These are phyloP conservation scores for Takashimella tepidaria DNA, from an alignment of 1,284 basidiomycete genomes.

Conservation along the genomic window DNA sequence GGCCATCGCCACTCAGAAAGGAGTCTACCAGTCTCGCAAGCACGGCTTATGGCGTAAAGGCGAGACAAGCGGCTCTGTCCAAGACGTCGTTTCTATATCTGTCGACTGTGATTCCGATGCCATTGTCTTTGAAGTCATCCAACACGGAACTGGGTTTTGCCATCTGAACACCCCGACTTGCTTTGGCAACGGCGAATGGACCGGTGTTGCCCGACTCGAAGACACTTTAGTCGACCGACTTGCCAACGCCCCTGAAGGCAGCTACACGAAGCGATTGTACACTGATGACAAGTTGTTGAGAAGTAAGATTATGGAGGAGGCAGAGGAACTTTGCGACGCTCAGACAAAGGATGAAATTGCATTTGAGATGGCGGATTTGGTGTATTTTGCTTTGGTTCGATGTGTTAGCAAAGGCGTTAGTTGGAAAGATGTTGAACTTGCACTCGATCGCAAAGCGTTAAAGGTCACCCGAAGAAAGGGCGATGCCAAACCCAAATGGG, in stretches of 20 bases:
- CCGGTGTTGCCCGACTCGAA: slow-evolving; percentile 78
- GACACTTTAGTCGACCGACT: slow-evolving; percentile 70
- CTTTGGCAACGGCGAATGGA: slow-evolving; percentile 57
- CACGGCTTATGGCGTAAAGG: slow-evolving; percentile 97
- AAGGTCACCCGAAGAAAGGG: slow-evolving; percentile 85
- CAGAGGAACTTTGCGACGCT: slow-evolving; percentile 88
- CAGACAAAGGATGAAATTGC: slow-evolving; percentile 77
- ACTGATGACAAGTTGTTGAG: slow-evolving; percentile 72
- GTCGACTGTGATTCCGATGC: slow-evolving; percentile 92
- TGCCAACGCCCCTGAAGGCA: slow-evolving; percentile 74
- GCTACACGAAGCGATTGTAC: slow-evolving; percentile 88
- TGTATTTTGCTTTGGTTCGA: slow-evolving; percentile 89
- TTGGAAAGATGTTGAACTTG: slow-evolving; percentile 78
- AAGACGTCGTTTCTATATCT: slow-evolving; percentile 76
- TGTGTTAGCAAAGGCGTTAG: slow-evolving; percentile 81
- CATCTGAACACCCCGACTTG: slow-evolving; percentile 82
- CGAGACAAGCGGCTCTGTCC: slow-evolving; percentile 89
- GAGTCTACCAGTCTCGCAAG: slow-evolving; percentile 94
- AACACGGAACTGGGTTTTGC: slow-evolving; percentile 90
- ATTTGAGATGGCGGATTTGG: slow-evolving; percentile 90
- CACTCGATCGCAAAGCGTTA: slow-evolving; percentile 78
- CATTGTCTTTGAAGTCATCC: slow-evolving; percentile 85
- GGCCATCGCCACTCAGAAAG: slow-evolving; percentile 80
- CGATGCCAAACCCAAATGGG: slow-evolving; percentile 88
- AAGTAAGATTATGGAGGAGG: slow-evolving; percentile 97